Base-by-base conservation (phyloP, 2,329 filamentous ascomycete species). In the Sarocladium brachiariae region DNA sequence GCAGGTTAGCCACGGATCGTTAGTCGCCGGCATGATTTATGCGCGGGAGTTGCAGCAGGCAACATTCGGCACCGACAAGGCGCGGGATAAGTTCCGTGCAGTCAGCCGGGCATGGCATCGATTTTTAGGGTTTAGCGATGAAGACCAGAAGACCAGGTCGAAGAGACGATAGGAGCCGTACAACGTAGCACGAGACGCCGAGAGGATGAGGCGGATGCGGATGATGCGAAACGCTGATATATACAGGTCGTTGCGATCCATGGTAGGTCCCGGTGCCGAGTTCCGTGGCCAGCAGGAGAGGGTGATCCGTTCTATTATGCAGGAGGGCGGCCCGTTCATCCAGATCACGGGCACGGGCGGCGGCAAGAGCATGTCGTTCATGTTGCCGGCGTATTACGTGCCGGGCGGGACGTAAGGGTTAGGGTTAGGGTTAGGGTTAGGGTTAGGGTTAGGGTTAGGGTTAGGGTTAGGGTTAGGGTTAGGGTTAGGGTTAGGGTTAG, bases 301-400 rank as follows among this genome's bases (percentile, higher is more conserved):
- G 31, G 52, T 24, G 24, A 9, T 56, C 3, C 21, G 33, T 19
- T 35, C 46, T 11, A 53, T 55, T 9, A 39, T 50, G 11, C 18
- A 14, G 13, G 10, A 30, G 3, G 30, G 48, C 25, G 53, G 30
- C 19, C 51, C 49, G 23, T 11, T 57, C 1, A 14, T 57, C 2
- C 11, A 49, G 24, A 49, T 57, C 0, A 52, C 47, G 27, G 49
- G 52, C 2, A 57, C 51, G 8, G 48, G 51, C 4, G 35, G 37
- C 16, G 51, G 51, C 13, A 57, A 57, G 49, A 57, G 51, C 21
- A 14, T 57, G 16, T 52, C 31, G 19, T 55, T 57, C 30, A 54
- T 55, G 27, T 47, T 57, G 14, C 50, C 51, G 25, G 55, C 41
- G 25, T 30, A 21, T 5, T 43, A 13, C 24, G 39, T 18, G 4